Percentiles rank a stretch among this genome's conserved stretches.
These are phyloP conservation scores for Neonectria faginata DNA, from an alignment of 2,329 filamentous ascomycete genomes.

Conservation along the genomic window DNA sequence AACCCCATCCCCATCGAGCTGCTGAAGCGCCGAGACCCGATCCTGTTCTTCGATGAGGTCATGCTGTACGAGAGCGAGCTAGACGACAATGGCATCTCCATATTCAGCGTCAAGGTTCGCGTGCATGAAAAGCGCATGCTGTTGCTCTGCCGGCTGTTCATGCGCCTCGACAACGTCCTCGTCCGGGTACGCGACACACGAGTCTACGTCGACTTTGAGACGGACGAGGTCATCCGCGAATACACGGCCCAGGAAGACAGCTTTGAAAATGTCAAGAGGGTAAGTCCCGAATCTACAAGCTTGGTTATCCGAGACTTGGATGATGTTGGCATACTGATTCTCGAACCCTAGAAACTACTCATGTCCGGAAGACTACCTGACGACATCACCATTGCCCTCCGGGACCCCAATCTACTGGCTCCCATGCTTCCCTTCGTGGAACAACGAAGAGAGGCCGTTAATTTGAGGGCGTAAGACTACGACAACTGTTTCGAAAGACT, in stretches of 20 bases:
- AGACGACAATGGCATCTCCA: slow-evolving; percentile 94
- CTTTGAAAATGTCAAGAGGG: slow-evolving; percentile 81
- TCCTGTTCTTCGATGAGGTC: slow-evolving; percentile 96
- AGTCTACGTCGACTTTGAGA: slow-evolving; percentile 89
- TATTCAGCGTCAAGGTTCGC: slow-evolving; percentile 89
- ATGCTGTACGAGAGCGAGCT: slow-evolving; percentile 97
- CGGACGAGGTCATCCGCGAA: slow-evolving; percentile 83
- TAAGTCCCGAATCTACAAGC: slow-evolving; percentile 52
- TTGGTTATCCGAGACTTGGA: not conserved
- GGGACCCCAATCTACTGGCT: slow-evolving; percentile 82
- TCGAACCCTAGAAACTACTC: slow-evolving; percentile 56
- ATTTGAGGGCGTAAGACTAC: slow-evolving; percentile 27
- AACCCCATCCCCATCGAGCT: slow-evolving; percentile 83
- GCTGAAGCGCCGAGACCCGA: slow-evolving; percentile 89
- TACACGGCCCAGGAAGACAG: slow-evolving; percentile 88
- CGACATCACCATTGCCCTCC: slow-evolving; percentile 79
- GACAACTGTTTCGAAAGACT: slow-evolving; percentile 2
- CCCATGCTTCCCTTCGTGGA: slow-evolving; percentile 78
- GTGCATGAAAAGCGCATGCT: slow-evolving; percentile 93
- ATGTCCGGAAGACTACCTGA: slow-evolving; percentile 69
- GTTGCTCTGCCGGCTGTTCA: slow-evolving; percentile 86
- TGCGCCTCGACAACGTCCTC: slow-evolving; percentile 91
- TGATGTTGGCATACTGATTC: not conserved
- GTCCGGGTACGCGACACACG: slow-evolving; percentile 90
- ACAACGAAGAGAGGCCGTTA: slow-evolving; percentile 67